Base-by-base conservation (phyloP, 306 rosid species). In the Castanospermum australe region DNA sequence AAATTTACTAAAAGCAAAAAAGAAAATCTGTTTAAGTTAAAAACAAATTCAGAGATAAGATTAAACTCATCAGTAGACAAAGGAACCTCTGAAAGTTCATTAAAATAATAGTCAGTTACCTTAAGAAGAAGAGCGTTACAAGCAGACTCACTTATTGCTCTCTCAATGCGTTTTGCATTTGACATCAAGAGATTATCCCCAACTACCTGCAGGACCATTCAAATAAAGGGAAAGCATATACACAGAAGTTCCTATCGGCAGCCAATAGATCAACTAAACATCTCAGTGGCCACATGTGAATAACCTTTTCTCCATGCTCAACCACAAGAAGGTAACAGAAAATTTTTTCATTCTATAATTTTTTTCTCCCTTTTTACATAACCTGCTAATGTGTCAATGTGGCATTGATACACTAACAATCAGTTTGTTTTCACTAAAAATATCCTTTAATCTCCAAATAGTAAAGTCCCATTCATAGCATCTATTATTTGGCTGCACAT, bases 111-210 rank as follows among this genome's bases (percentile, higher is more conserved):
- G 20, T n/a, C 51, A 45, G 79, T 60, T 90, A 95, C 99, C 98
- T 95, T 95, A 67, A 93, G 86, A 72, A 89, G 94, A 82, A 95
- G 89, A 73, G 96, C 91, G 88, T 95, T 88, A 80, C 99, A 93
- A 4, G 97, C 89, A 50, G 87, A 79, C 71, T 91, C 98, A 7
- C 42, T 75, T 84, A 93, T 89, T 77, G 97, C 99, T 82, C 80
- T 88, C 84, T 95, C 89, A 44, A 92, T 85, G 71, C 98, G 93
- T 78, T 88, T 89, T 85, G 88, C 74, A 89, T 91, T 95, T 52
- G 99, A 95, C 88, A 91, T 90, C 72, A 95, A 82, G 73, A 92
- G 86, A 87, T 89, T 97, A 85, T 85, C 95, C 82, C 99, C 99
- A 25, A 91, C 92, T 38, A 92, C 97, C 99, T 95, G 90, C 84